These are phyloP conservation scores for Talaromyces adpressus DNA, from an alignment of 495 filamentous ascomycete genomes.

Conservation along the genomic window DNA sequence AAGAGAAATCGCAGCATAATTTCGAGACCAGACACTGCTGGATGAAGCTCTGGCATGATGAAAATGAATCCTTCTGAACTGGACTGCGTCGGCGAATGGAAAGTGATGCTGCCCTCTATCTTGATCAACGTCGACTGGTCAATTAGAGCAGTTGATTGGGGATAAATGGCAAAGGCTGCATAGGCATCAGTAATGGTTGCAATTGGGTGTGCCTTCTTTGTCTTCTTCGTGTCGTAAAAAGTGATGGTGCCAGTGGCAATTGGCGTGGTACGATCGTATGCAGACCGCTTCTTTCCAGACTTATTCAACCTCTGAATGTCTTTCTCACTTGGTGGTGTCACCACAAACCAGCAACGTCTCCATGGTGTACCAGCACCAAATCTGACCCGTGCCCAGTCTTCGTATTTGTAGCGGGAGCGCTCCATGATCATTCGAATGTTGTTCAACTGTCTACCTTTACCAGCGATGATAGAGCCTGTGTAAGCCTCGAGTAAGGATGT, in stretches of 20 bases:
- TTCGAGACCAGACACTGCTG: slow-evolving; percentile 88
- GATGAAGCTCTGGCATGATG: slow-evolving; percentile 91
- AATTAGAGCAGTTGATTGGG: slow-evolving; percentile 85
- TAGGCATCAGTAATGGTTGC: slow-evolving; percentile 87
- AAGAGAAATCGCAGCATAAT: slow-evolving; percentile 95
- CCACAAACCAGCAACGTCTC: slow-evolving; percentile 94
- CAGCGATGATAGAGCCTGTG: slow-evolving; percentile 90
- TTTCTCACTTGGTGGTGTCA: slow-evolving; percentile 88
- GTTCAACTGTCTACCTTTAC: slow-evolving; percentile 83
- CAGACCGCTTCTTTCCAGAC: slow-evolving; percentile 72
- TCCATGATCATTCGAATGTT: slow-evolving; percentile 84
- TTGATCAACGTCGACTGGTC: slow-evolving; percentile 93
- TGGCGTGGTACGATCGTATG: slow-evolving; percentile 64
- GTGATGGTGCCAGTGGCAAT: slow-evolving; percentile 79
- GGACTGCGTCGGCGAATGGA: slow-evolving; percentile 66
- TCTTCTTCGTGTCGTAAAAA: slow-evolving; percentile 92
- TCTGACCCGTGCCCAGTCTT: slow-evolving; percentile 92
- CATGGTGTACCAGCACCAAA: slow-evolving; percentile 97
- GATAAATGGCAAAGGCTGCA: slow-evolving; percentile 91
- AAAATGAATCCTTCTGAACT: slow-evolving; percentile 91
- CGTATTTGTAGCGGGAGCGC: slow-evolving; percentile 62
- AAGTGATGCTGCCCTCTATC: slow-evolving; percentile 82
- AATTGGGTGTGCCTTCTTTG: slow-evolving; percentile 84
- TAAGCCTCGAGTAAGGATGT: slow-evolving; percentile 92
- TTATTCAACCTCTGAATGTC: slow-evolving; percentile 78